Evolutionary conservation across 805 yeast species (phyloP), one percentile per base, ranked within the genome.

Genomic region (Zygotorulaspora sp.): DNA sequence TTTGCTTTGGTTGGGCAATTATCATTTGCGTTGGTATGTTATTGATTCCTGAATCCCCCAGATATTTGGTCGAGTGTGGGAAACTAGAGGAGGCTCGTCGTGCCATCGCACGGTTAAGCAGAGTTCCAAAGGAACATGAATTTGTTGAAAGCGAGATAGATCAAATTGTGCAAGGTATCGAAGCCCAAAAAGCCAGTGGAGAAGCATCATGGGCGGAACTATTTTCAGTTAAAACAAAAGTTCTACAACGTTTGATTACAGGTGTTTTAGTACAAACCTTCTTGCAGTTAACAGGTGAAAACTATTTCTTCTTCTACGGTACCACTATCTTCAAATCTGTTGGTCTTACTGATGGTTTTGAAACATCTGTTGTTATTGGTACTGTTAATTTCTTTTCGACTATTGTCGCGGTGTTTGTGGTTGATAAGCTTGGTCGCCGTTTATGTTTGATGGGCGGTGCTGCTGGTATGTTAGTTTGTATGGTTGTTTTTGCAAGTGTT

Each of bases 21-120:
- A 40, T 61, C 38, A 58, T 65, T 66, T 44, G 64, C 35, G 48
- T 45, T 27, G 68, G 60, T 46, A 61, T 64, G 65, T 41, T 53
- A 14, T 68, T 72, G 50, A 78, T 80, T 75, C 87, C 87, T 32
- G 89, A 81, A 67, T 79, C 86, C 15, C 84, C 88, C 52, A 68
- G 87, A 60, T 81, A 57, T 63, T 70, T 80, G 59, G 67, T 76
- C 43, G 78, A 75, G 64, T 58, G 63, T 40, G 71, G 68, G 41
- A 71, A 62, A 48, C 52, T 74, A 30, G 86, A 80, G 33, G 83
- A 77, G 40, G 87, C 86, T 38, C 75, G 68, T 58, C 55, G 53
- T 17, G 74, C 84, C 13, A 58, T 81, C 41, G 79, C 81, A 16
- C 71, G 55, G 48, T 71, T 79, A 32, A 80, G 79, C 68, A 77